phyloP scores from a whole-genome alignment of 148 eudicot species.

The Nepenthes gracilis region DNA sequence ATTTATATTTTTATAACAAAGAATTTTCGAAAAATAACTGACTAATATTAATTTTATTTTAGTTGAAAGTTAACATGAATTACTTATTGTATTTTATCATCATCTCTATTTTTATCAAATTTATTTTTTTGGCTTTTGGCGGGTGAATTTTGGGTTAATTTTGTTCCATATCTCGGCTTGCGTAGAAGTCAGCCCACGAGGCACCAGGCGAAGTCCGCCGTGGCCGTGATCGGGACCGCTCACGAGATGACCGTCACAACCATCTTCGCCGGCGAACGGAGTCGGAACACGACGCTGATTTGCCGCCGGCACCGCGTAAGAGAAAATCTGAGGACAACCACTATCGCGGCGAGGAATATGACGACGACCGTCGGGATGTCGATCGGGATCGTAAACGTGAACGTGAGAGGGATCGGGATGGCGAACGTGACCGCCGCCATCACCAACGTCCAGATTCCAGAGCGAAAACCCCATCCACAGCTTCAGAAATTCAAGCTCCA shows the following conservation, averaged over 20 bases:
- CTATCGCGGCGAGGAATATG: slow-evolving; percentile 11
- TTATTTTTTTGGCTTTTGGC: too few relatives aligned
- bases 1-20: too few relatives aligned
- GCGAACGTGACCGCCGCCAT: slow-evolving; percentile 8
- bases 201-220: slow-evolving; percentile 23
- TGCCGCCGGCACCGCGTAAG: slow-evolving; percentile 38
- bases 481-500: slow-evolving; percentile 6
- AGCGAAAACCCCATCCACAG: slow-evolving; percentile 10
- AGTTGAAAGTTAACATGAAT: too few relatives aligned
- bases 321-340: slow-evolving; percentile 26
- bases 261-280: slow-evolving; percentile 29
- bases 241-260: slow-evolving; percentile 22
- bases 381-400: slow-evolving; percentile 13
- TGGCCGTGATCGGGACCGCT: slow-evolving; percentile 7
- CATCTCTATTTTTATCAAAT: too few relatives aligned
- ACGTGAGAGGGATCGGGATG: slow-evolving; percentile 5
- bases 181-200: slow-evolving; percentile 36
- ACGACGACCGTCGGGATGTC: slow-evolving; percentile 10
- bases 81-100: too few relatives aligned
- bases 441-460: slow-evolving; percentile 24
- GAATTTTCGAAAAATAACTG: too few relatives aligned
- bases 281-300: slow-evolving; percentile 28
- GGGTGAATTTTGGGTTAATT: too few relatives aligned
- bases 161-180: not conserved
- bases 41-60: too few relatives aligned